Conservation (phyloP, 192 early-diverging fungal species). For the Backusella parvicylindrica region DNA sequence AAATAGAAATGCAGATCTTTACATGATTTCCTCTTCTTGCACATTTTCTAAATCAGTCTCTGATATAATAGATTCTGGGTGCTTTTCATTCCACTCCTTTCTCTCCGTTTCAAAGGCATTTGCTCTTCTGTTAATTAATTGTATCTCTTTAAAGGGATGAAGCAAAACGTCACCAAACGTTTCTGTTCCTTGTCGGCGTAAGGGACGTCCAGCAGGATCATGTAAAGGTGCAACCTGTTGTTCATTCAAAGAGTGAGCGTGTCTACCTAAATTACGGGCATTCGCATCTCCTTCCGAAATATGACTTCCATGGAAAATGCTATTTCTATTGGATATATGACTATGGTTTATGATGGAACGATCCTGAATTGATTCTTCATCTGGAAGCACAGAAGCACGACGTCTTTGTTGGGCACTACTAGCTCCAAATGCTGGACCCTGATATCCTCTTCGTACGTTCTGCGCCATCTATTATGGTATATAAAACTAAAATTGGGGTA, state of each 20-base stretch:
- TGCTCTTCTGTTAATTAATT: conserved; percentile 15
- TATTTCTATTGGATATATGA: background rate
- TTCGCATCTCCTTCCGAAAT: background rate
- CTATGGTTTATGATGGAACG: background rate
- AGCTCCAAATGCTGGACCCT: conserved; percentile 1
- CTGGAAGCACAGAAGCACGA: background rate
- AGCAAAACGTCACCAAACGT: conserved; percentile 32
- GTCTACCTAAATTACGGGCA: background rate
- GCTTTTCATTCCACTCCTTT: conserved; percentile 15
- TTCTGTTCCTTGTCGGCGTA: conserved; percentile 26
- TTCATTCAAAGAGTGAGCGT: background rate
- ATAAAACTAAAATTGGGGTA: background rate
- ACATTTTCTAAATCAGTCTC: background rate
- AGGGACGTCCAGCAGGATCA: conserved; percentile 17
- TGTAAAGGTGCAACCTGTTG: conserved; percentile 5
- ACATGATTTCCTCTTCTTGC: background rate
- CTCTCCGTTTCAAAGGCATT: conserved; percentile 21
- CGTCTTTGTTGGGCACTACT: background rate
- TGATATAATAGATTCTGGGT: background rate
- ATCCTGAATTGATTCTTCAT: background rate
- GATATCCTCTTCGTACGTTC: conserved; percentile 1
- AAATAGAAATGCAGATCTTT: background rate
- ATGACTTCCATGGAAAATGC: background rate
- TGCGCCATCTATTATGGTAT: conserved; percentile 5
- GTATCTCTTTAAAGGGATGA: conserved; percentile 23